Evolutionary conservation across 139 green algal genomes (phyloP).

Genomic region (Tetradesmus lagerheimii): DNA sequence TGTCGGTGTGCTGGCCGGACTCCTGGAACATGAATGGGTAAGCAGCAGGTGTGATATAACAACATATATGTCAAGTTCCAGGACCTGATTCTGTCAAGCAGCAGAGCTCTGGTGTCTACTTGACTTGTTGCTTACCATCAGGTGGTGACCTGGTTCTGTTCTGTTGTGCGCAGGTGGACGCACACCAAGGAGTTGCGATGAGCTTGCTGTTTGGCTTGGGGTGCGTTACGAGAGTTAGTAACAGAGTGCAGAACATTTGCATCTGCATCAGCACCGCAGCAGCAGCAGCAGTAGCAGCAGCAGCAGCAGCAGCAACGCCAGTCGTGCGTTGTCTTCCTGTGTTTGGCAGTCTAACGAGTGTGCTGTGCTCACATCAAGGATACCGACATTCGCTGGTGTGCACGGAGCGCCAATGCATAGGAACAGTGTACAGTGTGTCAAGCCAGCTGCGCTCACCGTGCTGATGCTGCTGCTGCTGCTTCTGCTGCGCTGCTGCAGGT

Average conservation of each 20-base stretch:
- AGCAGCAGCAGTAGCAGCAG: not conserved
- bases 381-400: too few species aligned
- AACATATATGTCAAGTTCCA: too few species aligned
- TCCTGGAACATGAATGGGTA: slow-evolving; percentile 55
- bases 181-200: slow-evolving; percentile 50
- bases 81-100: too few species aligned
- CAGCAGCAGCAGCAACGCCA: not conserved
- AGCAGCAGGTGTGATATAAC: not conserved
- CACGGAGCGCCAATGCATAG: too few species aligned
- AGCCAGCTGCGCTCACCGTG: not conserved
- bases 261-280: too few species aligned
- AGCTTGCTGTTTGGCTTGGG: slow-evolving; percentile 60
- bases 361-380: too few species aligned
- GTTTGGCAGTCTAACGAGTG: too few species aligned
- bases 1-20: slow-evolving; percentile 49
- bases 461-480: slow-evolving; percentile 7
- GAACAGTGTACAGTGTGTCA: not conserved
- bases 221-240: too few species aligned
- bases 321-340: too few species aligned
- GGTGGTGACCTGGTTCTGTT: not conserved
- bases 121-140: too few species aligned
- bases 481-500: slow-evolving; percentile 57
- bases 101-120: too few species aligned
- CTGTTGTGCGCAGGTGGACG: not conserved
- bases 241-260: too few species aligned